Base-by-base conservation (phyloP, 805 yeast species). In the Yamadazyma insecticola region DNA sequence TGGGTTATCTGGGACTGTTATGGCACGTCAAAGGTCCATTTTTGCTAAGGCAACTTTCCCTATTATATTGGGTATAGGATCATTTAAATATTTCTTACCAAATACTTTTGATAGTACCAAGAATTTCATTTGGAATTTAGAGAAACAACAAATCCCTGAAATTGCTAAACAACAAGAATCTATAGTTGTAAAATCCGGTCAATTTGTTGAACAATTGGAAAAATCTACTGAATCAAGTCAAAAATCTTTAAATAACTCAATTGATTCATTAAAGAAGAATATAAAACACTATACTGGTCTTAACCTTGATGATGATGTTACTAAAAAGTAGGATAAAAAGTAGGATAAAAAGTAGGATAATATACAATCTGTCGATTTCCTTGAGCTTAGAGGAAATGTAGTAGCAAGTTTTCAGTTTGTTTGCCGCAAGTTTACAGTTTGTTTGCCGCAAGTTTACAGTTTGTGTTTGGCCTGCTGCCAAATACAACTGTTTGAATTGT, bases 41-140 rank as follows among this genome's bases (percentile, higher is more conserved):
- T 31, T 78, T 2, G 48, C 81, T 9, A 75, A 78, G 46, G 63
- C 69, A 3, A 39, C 71, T 1, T 59, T 72, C 11, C 95, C 95
- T 1, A 34, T 78, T 2, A 57, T 63, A 0, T 67, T 81, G 32
- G 92, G 89, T 10, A 39, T 72, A 17, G 70, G 62, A 5, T 76
- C 90, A 1, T 84, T 87, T 60, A 73, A 65, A 37, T 68, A 73
- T 52, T 78, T 83, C 45, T 67, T 85, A 46, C 96, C 96, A 12
- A 57, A 68, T 30, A 87, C 96, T 0, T 84, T 74, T 46, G 47
- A 49, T 24, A 84, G 81, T 53, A 74, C 85, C 6, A 57, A 71
- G 10, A 54, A 60, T 5, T 74, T 78, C 45, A 57, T 72, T 3
- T 78, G 85, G 76, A 57, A 62, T 33, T 63, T 74, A 39, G 92